Evolutionary conservation across 1,284 basidiomycete species (phyloP), one percentile per base, ranked within the genome.

Genomic region (Sanghuangporus weigelae): DNA sequence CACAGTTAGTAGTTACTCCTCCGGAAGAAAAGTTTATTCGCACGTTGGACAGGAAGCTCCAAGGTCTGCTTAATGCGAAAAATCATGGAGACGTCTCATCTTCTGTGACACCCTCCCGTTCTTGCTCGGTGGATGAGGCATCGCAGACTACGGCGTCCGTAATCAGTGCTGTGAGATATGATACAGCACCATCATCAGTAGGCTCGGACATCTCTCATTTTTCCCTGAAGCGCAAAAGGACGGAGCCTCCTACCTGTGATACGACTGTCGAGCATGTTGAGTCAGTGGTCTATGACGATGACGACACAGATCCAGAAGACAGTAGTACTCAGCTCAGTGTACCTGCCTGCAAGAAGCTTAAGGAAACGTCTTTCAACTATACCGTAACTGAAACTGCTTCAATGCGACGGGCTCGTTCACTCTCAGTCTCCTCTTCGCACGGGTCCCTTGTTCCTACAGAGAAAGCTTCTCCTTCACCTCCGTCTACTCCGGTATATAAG

Each of bases 291-390:
- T 53, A 56, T 42, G 42, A 49, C 19, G 54, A 64, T 35, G 39
- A 31, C 16, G 40, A 61, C n/a, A n/a, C 26, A 12, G 54, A 26
- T 31, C 11, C 49, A 7, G 61, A 62, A 40, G 59, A 51, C 49
- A 46, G 54, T 19, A 14, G n/a, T 11, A 21, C 19, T 40, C 31
- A 38, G 12, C 19, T 8, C 50, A 23, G 23, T 44, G 49, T 56
- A 14, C 55, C 54, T 8, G 46, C 55, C 10, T 61, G 60, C 10
- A 65, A 65, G 55, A 61, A 57, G 35, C 54, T 65, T 7, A 61
- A 57, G 19, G 59, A 66, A 35, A 59, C 64, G 6, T 63, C 61
- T 55, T 66, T 66, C 57, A 42, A 57, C 8, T 66, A 66, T 42
- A 19, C 49, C 11, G 58, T 57, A 12, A 66, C 36, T 23, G 26